A percentile compares a stretch with the other conserved stretches of the same genome.
Evolutionary conservation across 441 rosid species (phyloP).

Genomic region (Omphalea diandra): DNA sequence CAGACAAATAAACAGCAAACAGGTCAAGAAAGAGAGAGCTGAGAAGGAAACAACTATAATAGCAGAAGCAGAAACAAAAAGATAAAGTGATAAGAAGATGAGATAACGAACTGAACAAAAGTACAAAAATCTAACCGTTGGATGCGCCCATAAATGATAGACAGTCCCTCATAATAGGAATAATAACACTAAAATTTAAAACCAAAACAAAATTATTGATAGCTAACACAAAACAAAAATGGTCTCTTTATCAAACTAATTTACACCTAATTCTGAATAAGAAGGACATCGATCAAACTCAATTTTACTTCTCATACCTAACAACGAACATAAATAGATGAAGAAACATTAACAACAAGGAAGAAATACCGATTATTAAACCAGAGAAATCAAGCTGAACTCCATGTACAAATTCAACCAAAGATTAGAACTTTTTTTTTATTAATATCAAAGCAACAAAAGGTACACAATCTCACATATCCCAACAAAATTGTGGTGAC

Average conservation of each 20-base stretch:
- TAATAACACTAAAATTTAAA: not conserved
- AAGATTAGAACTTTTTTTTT: not conserved
- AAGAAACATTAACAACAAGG: not conserved
- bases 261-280: not conserved
- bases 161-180: not conserved
- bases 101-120: conserved; percentile 23
- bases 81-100: conserved; percentile 38
- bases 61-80: conserved; percentile 27
- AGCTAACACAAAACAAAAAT: not conserved
- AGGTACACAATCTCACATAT: conserved; percentile 10
- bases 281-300: not conserved
- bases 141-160: conserved; percentile 12
- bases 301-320: not conserved
- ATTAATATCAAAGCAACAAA: not conserved
- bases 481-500: conserved; percentile 23
- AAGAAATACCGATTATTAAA: conserved; percentile 11
- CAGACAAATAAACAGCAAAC: conserved; percentile 11
- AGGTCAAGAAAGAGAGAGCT: conserved; percentile 18
- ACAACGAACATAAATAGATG: too few relatives aligned
- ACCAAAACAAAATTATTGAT: not conserved
- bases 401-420: not conserved
- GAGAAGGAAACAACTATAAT: conserved; percentile 17
- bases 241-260: not conserved
- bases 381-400: conserved; percentile 11
- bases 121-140: conserved; percentile 20